phyloP scores from a whole-genome alignment of 192 early-diverging fungal species.

The Linnemannia elongata region DNA sequence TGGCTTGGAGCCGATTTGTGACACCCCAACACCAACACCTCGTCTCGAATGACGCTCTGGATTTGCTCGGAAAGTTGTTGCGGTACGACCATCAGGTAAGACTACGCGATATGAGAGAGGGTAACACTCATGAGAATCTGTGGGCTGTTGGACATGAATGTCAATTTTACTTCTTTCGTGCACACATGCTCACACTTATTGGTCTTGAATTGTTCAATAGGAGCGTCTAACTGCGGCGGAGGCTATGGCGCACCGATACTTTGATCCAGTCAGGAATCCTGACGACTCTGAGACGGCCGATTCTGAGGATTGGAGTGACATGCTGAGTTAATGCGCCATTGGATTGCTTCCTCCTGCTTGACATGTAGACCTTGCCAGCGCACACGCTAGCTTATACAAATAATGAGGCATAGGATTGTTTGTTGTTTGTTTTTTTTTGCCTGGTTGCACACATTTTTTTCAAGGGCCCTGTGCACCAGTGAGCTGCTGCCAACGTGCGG shows the following conservation, averaged over 20 bases:
- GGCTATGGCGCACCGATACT: slow-evolving; percentile 93
- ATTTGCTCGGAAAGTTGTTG: slow-evolving; percentile 91
- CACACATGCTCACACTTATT: not conserved
- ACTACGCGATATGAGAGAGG: not conserved
- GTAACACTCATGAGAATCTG: not conserved
- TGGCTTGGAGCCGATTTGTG: slow-evolving; percentile 90
- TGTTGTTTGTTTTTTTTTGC: not conserved
- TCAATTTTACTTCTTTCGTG: not conserved
- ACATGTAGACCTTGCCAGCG: too few relatives aligned
- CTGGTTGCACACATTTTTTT: slow-evolving; percentile 1
- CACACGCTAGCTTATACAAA: not conserved
- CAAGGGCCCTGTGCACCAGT: slow-evolving; percentile 4
- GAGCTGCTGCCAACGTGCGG: not conserved
- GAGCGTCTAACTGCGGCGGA: slow-evolving; percentile 89
- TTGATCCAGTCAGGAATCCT: slow-evolving; percentile 24
- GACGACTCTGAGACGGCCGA: slow-evolving; percentile 34
- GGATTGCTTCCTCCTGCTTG: not conserved
- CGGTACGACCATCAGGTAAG: slow-evolving; percentile 69
- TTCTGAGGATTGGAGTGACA: slow-evolving; percentile 37
- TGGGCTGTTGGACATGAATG: not conserved
- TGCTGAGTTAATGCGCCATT: not conserved
- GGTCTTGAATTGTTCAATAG: slow-evolving; percentile 10
- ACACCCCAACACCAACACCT: slow-evolving; percentile 88
- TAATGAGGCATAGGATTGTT: not conserved
- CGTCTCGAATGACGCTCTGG: slow-evolving; percentile 85